Base-by-base conservation (phyloP, 1,284 basidiomycete genomes). In the Lentinus polychrous region DNA sequence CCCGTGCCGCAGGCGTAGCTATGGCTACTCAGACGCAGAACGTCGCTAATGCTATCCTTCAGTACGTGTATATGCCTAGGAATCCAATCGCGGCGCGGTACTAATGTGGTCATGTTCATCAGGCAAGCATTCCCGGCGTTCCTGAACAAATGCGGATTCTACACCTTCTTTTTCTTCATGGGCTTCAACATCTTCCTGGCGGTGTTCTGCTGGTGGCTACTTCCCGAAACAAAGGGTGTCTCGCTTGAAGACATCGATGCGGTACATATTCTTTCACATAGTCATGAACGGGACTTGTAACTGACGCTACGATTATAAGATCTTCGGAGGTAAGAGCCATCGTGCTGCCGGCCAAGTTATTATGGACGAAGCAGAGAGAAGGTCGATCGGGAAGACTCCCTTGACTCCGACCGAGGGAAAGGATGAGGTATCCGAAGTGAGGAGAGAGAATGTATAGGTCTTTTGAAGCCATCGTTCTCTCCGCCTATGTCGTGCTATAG, bases 21-120 rank as follows among this genome's bases (percentile, higher is more conserved):
- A 46, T 46, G 45, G 45, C 45, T 5, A 37, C 45, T 37, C 45
- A 46, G 45, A 46, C 45, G 5, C 45, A 46, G 23, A 46, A 46
- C 20, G 45, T 46, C 7, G 45, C 45, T n/a, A 46, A 46, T 32
- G 45, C 45, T 8, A 46, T 46, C 15, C 37, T 46, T 20, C 45
- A 46, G 45, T 46, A 46, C 32, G 45, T 36, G 14, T 8, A 45
- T 17, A 32, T 15, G n/a, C n/a, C n/a, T n/a, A n/a, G n/a, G n/a
- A n/a, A n/a, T n/a, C n/a, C n/a, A n/a, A n/a, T n/a, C n/a, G n/a
- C n/a, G n/a, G n/a, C n/a, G n/a, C n/a, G n/a, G n/a, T n/a, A n/a
- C n/a, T n/a, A n/a, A n/a, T n/a, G n/a, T n/a, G n/a, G n/a, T n/a
- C n/a, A n/a, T 17, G 8, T 15, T 8, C 23, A 15, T 4, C 43